Evolutionary conservation across 208 protist species (phyloP).

Genomic region (Leptomonas pyrrhocoris): DNA sequence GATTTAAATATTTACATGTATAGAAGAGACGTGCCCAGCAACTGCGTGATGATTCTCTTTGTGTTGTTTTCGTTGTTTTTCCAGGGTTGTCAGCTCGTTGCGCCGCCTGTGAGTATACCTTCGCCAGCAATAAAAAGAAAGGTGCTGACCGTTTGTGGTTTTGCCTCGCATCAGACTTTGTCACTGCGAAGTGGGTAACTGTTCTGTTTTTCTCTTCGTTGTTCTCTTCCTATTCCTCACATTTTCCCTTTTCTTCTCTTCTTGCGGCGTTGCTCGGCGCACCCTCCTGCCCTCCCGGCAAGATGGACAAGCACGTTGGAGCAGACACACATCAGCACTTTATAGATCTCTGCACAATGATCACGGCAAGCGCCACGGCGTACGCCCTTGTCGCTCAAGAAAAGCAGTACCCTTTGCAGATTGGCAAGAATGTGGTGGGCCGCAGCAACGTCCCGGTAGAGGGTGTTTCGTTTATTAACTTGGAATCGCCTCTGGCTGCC

Average conservation of each 20-base stretch:
- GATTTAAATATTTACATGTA: background rate
- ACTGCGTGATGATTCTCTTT: background rate
- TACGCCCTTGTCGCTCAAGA: conserved; percentile 29
- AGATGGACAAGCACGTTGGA: no score
- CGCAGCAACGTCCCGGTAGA: conserved; percentile 53
- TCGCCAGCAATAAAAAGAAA: no score
- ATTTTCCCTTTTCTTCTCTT: background rate
- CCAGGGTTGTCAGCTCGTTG: no score
- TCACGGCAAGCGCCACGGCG: conserved; percentile 27
- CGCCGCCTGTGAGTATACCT: background rate
- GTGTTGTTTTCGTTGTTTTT: background rate
- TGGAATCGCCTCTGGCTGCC: conserved; percentile 61
- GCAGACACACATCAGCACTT: background rate
- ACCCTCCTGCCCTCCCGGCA: no score
- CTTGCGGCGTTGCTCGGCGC: no score
- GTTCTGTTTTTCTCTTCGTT: conserved; percentile 19
- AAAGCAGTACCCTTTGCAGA: conserved; percentile 36
- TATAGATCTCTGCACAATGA: conserved; percentile 33
- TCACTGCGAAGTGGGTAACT: no score
- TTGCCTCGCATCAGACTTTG: no score
- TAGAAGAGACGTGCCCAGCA: no score
- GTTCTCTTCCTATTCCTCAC: background rate
- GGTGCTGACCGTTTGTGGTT: no score
- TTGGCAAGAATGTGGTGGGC: conserved; percentile 81
- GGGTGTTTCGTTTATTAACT: conserved; percentile 64